Percentiles rank a stretch among this genome's conserved stretches.
Conservation (phyloP, 768 basidiomycete genomes). For the Lactarius tabidus region DNA sequence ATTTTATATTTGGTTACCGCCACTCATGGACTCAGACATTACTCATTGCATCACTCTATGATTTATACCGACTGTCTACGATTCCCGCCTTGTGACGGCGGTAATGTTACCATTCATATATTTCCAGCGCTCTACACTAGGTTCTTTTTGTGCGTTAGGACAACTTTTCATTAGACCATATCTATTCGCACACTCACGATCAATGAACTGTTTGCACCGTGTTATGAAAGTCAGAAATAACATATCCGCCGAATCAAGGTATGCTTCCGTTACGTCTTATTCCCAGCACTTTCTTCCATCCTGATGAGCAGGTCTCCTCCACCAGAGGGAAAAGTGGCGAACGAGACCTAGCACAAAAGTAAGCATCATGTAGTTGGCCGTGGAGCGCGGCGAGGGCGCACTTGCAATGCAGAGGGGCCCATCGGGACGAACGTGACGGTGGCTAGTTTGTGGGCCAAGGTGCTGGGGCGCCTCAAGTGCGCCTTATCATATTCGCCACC, state of each 20-base stretch:
- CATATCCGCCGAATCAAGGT: background rate
- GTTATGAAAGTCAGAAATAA: background rate
- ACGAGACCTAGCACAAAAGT: background rate
- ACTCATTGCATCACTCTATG: background rate
- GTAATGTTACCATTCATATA: background rate
- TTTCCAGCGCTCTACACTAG: background rate
- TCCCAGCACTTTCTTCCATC: background rate
- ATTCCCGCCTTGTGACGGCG: background rate
- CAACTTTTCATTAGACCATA: background rate
- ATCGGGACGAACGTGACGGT: background rate
- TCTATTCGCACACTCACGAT: background rate
- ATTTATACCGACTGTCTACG: background rate
- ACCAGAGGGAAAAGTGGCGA: background rate
- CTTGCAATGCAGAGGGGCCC: background rate
- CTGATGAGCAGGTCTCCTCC: background rate
- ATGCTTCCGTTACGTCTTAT: background rate
- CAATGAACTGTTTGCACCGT: background rate
- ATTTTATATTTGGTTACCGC: background rate
- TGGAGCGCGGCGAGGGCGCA: background rate
- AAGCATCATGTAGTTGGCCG: background rate
- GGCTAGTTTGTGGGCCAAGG: background rate
- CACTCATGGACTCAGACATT: conserved; percentile 1
- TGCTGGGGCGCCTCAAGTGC: background rate
- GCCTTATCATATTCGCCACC: background rate
- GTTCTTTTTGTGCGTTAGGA: background rate